These are phyloP conservation scores for Amaranthus cruentus DNA, from an alignment of 148 eudicot genomes.

Conservation along the genomic window DNA sequence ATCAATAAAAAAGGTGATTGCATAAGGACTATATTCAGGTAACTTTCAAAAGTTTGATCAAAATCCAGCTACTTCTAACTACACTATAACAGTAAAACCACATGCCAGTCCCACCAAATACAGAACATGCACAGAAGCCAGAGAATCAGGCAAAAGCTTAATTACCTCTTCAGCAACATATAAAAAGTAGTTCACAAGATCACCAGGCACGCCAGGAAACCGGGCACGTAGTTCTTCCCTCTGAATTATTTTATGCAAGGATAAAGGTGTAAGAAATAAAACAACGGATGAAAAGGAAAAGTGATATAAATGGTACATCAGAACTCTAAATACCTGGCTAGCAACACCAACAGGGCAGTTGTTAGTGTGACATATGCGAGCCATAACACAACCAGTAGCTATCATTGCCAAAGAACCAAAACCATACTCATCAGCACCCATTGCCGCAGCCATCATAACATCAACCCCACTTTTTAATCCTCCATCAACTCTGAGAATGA, in stretches of 20 bases:
- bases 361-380: conserved; percentile 98
- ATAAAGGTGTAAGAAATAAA: conserved; percentile 10
- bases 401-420: conserved; percentile 99
- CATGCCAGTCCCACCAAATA: background rate
- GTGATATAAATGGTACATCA: background rate
- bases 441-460: conserved; percentile 97
- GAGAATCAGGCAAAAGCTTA: background rate
- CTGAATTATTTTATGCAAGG: conserved; percentile 34
- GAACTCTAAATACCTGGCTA: conserved; percentile 61
- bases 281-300: background rate
- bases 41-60: background rate
- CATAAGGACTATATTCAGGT: background rate
- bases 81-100: background rate
- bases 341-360: conserved; percentile 99
- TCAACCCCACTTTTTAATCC: conserved; percentile 99
- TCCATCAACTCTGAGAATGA: conserved; percentile 94
- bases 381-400: conserved; percentile 99
- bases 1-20: background rate
- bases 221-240: conserved; percentile 97
- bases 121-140: background rate
- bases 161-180: conserved; percentile 98
- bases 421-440: conserved; percentile 99
- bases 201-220: conserved; percentile 99
- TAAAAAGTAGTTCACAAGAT: conserved; percentile 92
- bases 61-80: background rate